Conservation (phyloP, 257 asterid species). For the Solanum tarijense region DNA sequence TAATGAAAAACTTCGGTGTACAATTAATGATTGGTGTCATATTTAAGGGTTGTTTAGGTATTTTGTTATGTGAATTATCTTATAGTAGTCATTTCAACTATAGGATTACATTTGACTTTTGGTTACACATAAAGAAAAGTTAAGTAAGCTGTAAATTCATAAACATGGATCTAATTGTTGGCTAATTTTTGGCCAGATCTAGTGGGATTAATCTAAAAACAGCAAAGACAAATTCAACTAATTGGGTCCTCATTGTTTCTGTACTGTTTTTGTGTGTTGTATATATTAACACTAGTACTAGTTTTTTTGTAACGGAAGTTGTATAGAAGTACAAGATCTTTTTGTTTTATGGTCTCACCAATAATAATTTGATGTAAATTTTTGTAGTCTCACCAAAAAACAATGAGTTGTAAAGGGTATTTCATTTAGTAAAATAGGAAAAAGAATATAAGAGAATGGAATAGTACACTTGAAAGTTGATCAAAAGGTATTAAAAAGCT, state of each 20-base stretch:
- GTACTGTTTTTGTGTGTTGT: background rate
- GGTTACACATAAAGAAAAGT: constrained; percentile 5
- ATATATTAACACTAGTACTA: background rate
- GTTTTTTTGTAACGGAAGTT: background rate
- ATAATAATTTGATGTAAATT: background rate
- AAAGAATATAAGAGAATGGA: background rate
- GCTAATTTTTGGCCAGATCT: background rate
- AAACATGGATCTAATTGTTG: background rate
- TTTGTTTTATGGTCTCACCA: background rate
- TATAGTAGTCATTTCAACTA: background rate
- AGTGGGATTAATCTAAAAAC: background rate
- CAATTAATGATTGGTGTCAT: background rate
- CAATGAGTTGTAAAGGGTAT: background rate
- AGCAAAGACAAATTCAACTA: background rate
- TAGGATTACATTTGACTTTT: constrained; percentile 6
- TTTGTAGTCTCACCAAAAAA: background rate
- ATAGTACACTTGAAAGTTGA: background rate
- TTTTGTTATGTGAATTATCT: background rate
- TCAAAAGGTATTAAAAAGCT: background rate
- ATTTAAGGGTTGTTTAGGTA: background rate
- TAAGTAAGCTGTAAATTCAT: background rate
- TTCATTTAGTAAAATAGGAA: background rate
- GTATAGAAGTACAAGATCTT: background rate
- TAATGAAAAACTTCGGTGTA: background rate
- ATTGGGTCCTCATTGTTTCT: constrained; percentile 1